Percentiles rank a stretch among this genome's conserved stretches.
These are phyloP conservation scores for Aspergillus sp. DNA, from an alignment of 2,329 filamentous ascomycete genomes.

Conservation along the genomic window DNA sequence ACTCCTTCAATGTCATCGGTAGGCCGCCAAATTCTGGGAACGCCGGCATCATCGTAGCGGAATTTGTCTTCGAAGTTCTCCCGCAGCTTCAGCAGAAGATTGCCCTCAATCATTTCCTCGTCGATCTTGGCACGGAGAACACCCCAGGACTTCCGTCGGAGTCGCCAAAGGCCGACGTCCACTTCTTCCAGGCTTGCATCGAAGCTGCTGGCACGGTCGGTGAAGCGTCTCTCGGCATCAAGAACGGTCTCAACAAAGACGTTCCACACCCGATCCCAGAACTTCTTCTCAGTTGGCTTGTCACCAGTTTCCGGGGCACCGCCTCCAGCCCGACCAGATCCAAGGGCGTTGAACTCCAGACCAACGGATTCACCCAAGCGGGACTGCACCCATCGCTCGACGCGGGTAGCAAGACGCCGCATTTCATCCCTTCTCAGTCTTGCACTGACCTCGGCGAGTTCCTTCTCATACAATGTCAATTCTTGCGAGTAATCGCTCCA, in stretches of 20 bases:
- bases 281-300: slow-evolving; percentile 74
- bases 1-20: slow-evolving; percentile 95
- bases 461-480: slow-evolving; percentile 77
- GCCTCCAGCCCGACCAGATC: slow-evolving; percentile 78
- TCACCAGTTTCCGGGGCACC: slow-evolving; percentile 77
- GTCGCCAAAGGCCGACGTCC: slow-evolving; percentile 85
- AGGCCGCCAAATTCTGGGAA: slow-evolving; percentile 94
- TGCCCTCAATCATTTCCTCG: slow-evolving; percentile 97
- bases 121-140: slow-evolving; percentile 88
- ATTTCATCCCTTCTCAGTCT: slow-evolving; percentile 92
- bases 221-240: slow-evolving; percentile 82
- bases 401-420: slow-evolving; percentile 82
- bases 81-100: slow-evolving; percentile 87
- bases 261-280: slow-evolving; percentile 95
- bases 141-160: slow-evolving; percentile 92
- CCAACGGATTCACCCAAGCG: slow-evolving; percentile 84
- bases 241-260: slow-evolving; percentile 79
- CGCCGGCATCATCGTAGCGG: slow-evolving; percentile 91
- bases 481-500: slow-evolving; percentile 90
- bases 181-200: slow-evolving; percentile 90
- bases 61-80: slow-evolving; percentile 99
- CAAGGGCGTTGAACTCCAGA: slow-evolving; percentile 93
- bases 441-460: slow-evolving; percentile 83
- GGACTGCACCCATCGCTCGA: slow-evolving; percentile 91
- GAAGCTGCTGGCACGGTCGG: slow-evolving; percentile 86